Percentiles rank a stretch among this genome's conserved stretches.
phyloP scores from a whole-genome alignment of 2,329 filamentous ascomycete genomes.

The Fusarium domesticum region DNA sequence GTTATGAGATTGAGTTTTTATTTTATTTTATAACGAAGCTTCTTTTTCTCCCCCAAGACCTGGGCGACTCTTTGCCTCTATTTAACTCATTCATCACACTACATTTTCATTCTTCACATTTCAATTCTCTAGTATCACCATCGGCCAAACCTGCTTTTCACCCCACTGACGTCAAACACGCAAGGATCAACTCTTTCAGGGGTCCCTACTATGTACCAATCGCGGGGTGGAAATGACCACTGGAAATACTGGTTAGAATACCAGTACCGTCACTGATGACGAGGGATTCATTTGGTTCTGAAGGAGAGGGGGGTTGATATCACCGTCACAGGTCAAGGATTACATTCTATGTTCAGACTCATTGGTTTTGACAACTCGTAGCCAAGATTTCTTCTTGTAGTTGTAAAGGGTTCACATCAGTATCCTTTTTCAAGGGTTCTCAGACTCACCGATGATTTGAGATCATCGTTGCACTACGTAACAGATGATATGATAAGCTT shows the following conservation, averaged over 20 bases:
- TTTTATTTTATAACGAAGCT: slow-evolving; percentile 3
- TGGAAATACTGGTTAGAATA: not conserved
- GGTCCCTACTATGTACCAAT: not conserved
- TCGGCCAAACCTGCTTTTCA: not conserved
- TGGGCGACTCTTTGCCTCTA: slow-evolving; percentile 19
- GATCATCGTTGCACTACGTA: too few species aligned
- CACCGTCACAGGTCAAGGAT: too few species aligned
- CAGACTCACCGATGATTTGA: too few species aligned
- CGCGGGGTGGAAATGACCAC: not conserved
- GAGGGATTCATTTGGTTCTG: too few species aligned
- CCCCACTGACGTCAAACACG: slow-evolving; percentile 13
- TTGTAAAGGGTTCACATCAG: too few species aligned
- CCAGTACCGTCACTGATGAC: not conserved
- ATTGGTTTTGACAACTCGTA: not conserved
- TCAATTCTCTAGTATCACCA: too few species aligned
- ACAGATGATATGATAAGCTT: too few species aligned
- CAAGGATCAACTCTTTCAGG: too few species aligned
- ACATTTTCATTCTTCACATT: slow-evolving; percentile 2
- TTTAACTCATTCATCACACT: slow-evolving; percentile 4
- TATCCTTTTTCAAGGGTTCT: too few species aligned
- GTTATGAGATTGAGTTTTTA: not conserved
- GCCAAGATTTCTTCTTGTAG: not conserved
- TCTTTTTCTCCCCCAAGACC: slow-evolving; percentile 8
- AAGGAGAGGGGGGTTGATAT: too few species aligned
- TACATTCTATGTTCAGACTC: too few species aligned